Evolutionary conservation across 176 grass and related monocot species (phyloP), one percentile per base, ranked within the genome.

Genomic region (Eragrostis nindensis): DNA sequence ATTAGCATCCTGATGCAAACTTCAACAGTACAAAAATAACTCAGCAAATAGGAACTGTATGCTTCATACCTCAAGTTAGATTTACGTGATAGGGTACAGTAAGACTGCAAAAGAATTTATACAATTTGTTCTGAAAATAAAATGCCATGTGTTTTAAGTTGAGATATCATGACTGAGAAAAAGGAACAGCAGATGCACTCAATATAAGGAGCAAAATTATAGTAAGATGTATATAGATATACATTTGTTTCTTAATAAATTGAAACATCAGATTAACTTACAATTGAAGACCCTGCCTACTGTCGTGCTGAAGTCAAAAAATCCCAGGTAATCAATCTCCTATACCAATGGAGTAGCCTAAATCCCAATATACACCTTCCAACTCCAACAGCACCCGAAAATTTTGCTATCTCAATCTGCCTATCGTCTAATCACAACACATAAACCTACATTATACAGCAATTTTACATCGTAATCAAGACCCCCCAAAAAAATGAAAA

Each of bases 381-480:
- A 85, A n/a, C 27, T 85, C 78, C 72, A 67, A 25, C 27, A 68
- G 44, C 27, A 75, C 32, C 39, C 15, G 6, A 80, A 86, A 68
- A 30, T 22, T 74, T 81, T 49, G 24, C 83, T 78, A 86, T 45
- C 42, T 82, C 41, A 71, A 77, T 60, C 66, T 26, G 10, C 71
- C 87, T 89, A 82, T 78, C 40, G 22, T 72, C 75, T 88, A 87
- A 67, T 71, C 76, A 80, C 85, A 80, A 70, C 41, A 69, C 74
- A 75, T 13, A 21, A 84, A 84, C 18, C 16, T 75, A 81, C 38
- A 78, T 70, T 40, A 24, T 47, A 67, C 18, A 83, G 73, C 74
- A 71, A 22, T 85, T 81, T 88, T 84, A 91, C 70, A 77, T 62
- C 22, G 74, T 40, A 68, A 83, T 49, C 79, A 63, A 82, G 12